Percentiles rank a stretch among this genome's conserved stretches.
Evolutionary conservation across 768 basidiomycete genomes (phyloP).

Genomic region (Russula dissimulans): DNA sequence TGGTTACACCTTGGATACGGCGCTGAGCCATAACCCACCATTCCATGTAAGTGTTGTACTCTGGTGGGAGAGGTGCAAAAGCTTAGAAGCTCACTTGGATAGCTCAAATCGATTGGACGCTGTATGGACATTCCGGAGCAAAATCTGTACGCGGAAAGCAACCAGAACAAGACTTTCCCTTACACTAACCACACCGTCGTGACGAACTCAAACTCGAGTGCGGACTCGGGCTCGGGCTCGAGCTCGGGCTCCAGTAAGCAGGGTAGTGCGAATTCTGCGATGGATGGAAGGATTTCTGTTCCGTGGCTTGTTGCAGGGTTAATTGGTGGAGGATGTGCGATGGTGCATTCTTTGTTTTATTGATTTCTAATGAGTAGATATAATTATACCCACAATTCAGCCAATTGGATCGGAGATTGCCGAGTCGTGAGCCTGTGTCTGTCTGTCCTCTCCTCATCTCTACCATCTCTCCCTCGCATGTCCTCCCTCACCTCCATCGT

Average conservation of each 20-base stretch:
- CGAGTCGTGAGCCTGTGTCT: not conserved
- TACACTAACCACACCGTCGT: slow-evolving; percentile 30
- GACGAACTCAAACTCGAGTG: not conserved
- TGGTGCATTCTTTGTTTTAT: not conserved
- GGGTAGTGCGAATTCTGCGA: not conserved
- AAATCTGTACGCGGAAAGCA: slow-evolving; percentile 82
- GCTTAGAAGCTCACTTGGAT: not conserved
- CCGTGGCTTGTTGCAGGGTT: not conserved
- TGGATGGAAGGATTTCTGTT: not conserved
- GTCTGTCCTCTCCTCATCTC: not conserved
- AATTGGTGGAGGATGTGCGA: not conserved
- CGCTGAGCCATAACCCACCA: slow-evolving; percentile 51
- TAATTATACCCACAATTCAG: too few species aligned
- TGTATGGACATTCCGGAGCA: slow-evolving; percentile 57
- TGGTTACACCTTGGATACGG: slow-evolving; percentile 76
- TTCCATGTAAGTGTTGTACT: slow-evolving; percentile 43
- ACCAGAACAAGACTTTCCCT: slow-evolving; percentile 60
- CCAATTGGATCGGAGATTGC: slow-evolving; percentile 2
- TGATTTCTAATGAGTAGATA: not conserved
- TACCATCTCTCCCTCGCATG: slow-evolving; percentile 5
- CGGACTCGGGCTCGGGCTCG: not conserved
- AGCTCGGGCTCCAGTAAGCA: not conserved
- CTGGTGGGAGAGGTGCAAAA: not conserved
- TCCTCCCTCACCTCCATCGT: slow-evolving; percentile 37
- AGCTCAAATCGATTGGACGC: slow-evolving; percentile 68